Base-by-base conservation (phyloP, 306 rosid genomes). In the Benincasa hispida region DNA sequence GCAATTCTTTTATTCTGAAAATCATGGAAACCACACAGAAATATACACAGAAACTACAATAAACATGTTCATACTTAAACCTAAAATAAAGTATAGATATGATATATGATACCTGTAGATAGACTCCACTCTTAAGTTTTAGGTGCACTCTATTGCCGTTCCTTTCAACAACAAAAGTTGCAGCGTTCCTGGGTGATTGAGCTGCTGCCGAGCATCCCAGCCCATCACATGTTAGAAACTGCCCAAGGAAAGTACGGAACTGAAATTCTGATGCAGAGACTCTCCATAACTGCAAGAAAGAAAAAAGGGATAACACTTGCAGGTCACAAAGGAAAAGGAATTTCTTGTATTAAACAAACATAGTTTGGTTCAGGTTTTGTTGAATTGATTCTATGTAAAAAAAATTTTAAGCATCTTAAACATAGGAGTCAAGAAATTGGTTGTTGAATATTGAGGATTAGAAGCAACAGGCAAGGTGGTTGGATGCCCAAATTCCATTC, bases 271-370 rank as follows among this genome's bases (percentile, higher is more conserved):
- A 91, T 82, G 80, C 84, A 0, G 97, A 88, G 62, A 87, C 79
- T 87, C 98, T 90, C 96, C 92, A 91, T 72, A 91, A 81, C 98
- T 93, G 84, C 82, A 81, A 70, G 63, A 82, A 54, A 48, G 41
- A 69, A 77, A 54, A 77, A 35, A 34, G 57, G 76, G 65, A 11
- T 37, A 77, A 41, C 5, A 37, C 8, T 70, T 47, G 51, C 12
- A 11, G 48, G 8, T 47, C 11, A 0, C 34, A 5, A 50, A 28
- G 45, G 8, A 15, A 1, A 9, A 73, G 19, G 28, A 28, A 14
- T 34, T 35, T 57, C 53, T 39, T 75, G 68, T n/a, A 75, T 13
- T 22, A 10, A 15, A 68, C 74, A 68, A 41, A n/a, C 34, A 68
- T 41, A 0, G 54, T 41, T 2, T 30, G 5, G 3, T 41, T 68